phyloP scores from a whole-genome alignment of 2,329 filamentous ascomycete species.

The Neonectria punicea region DNA sequence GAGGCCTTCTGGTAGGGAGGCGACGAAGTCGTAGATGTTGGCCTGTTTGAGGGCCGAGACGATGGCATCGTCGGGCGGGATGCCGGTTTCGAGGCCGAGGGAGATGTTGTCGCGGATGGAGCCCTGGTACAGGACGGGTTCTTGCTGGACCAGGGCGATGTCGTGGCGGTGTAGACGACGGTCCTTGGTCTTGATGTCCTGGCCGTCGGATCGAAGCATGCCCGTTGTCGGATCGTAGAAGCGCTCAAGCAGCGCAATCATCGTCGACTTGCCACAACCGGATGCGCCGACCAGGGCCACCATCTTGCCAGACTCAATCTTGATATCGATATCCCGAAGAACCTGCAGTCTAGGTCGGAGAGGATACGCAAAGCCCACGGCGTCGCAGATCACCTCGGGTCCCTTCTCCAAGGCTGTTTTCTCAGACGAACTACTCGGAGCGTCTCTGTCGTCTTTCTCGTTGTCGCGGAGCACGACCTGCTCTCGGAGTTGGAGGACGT shows the following conservation, averaged over 20 bases:
- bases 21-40: conserved; percentile 66
- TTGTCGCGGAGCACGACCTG: conserved; percentile 46
- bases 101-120: conserved; percentile 67
- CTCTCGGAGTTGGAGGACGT: conserved; percentile 56
- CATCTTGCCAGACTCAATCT: conserved; percentile 58
- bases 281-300: conserved; percentile 67
- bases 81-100: conserved; percentile 53
- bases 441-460: conserved; percentile 33
- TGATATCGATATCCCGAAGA: conserved; percentile 52
- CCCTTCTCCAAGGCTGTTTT: conserved; percentile 36
- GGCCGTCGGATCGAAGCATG: conserved; percentile 41
- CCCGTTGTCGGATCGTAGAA: conserved; percentile 54
- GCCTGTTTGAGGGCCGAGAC: conserved; percentile 62
- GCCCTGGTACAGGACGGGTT: conserved; percentile 57
- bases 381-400: conserved; percentile 57
- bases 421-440: not conserved
- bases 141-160: conserved; percentile 55
- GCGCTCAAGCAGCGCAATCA: conserved; percentile 62
- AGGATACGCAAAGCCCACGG: conserved; percentile 69
- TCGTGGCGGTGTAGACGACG: conserved; percentile 47
- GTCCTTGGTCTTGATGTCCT: conserved; percentile 45
- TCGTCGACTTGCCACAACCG: conserved; percentile 70
- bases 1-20: conserved; percentile 68
- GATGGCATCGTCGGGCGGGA: conserved; percentile 52
- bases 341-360: conserved; percentile 48